Base-by-base conservation (phyloP, 2,329 filamentous ascomycete genomes). In the Fusarium incarnatum region DNA sequence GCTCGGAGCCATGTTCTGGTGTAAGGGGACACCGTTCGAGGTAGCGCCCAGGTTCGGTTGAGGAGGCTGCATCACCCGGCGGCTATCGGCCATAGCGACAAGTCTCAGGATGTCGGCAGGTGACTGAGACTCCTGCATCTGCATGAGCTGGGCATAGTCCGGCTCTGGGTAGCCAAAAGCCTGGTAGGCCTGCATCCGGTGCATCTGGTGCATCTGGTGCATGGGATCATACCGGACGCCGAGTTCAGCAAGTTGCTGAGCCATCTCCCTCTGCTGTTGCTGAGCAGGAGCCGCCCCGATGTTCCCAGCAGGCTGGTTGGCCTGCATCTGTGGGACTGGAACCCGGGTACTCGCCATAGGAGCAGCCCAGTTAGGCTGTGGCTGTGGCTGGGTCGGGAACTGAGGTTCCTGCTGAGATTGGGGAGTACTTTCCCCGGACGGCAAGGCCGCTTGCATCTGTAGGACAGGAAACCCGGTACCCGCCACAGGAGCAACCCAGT, bases 101-200 rank as follows among this genome's bases (percentile, higher is more conserved):
- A 6, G 34, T 37, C 34, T 2, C 34, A 4, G 10, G 18, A 7
- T n/a, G 34, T 37, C 34, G 34, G 18, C 34, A 37, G 11, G 9
- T n/a, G 18, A 4, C 18, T n/a, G 34, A 12, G 10, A 6, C 34
- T 12, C 18, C 2, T 37, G 34, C 10, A 37, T 37, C 34, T 37
- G 34, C 10, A 37, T 11, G 3, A 4, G 34, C 10, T n/a, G 9
- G 10, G 0, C 9, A 37, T 7, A n/a, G 9, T 4, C 5, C 6
- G 9, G 3, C 3, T 7, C 34, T 37, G 2, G 5, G 34, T 11
- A 12, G 34, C 18, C 10, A n/a, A 37, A 7, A 37, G 18, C 2
- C 10, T 37, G 34, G 18, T 37, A 37, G 34, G 18, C 18, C 18
- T n/a, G 34, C 18, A 37, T 37, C 34, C 1, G 16, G 3, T 11